Conservation (phyloP, 148 eudicot species). For the Salicornia ramosissima region DNA sequence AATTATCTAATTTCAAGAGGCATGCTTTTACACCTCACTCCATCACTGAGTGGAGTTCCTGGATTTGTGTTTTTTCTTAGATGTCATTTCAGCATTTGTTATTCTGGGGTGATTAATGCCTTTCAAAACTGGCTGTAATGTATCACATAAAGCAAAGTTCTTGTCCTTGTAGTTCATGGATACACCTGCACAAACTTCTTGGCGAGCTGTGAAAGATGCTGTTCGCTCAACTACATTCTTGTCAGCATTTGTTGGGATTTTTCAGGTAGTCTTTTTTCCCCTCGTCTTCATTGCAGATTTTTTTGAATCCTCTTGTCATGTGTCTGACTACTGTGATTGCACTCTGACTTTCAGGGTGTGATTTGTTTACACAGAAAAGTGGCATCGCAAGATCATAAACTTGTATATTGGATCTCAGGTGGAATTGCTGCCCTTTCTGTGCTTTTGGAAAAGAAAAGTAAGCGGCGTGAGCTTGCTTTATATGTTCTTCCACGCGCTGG, state of each 20-base stretch:
- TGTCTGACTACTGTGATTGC: slow-evolving; percentile 17
- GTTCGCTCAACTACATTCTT: slow-evolving; percentile 86
- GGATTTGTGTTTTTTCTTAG: neutral
- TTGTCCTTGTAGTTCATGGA: slow-evolving; percentile 60
- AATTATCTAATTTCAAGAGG: neutral
- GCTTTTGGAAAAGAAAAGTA: slow-evolving; percentile 79
- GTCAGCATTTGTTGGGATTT: slow-evolving; percentile 92
- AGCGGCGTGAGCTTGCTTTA: slow-evolving; percentile 86
- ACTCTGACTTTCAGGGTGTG: slow-evolving; percentile 46
- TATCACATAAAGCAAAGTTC: slow-evolving; percentile 1
- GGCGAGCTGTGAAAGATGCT: slow-evolving; percentile 89
- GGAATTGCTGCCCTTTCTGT: slow-evolving; percentile 86
- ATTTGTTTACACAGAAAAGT: slow-evolving; percentile 95
- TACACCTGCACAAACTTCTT: slow-evolving; percentile 68
- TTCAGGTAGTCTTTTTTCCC: slow-evolving; percentile 61
- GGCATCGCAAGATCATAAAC: slow-evolving; percentile 88
- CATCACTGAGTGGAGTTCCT: neutral
- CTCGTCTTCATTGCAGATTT: neutral
- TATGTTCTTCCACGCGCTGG: slow-evolving; percentile 97
- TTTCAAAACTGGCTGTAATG: neutral
- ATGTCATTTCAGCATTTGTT: slow-evolving; percentile 10
- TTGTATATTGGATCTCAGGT: slow-evolving; percentile 93
- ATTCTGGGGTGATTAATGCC: neutral
- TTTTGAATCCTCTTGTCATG: slow-evolving; percentile 17
- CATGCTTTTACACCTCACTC: neutral